These are phyloP conservation scores for Erodium maritimum DNA, from an alignment of 345 rosid species.

Conservation along the genomic window DNA sequence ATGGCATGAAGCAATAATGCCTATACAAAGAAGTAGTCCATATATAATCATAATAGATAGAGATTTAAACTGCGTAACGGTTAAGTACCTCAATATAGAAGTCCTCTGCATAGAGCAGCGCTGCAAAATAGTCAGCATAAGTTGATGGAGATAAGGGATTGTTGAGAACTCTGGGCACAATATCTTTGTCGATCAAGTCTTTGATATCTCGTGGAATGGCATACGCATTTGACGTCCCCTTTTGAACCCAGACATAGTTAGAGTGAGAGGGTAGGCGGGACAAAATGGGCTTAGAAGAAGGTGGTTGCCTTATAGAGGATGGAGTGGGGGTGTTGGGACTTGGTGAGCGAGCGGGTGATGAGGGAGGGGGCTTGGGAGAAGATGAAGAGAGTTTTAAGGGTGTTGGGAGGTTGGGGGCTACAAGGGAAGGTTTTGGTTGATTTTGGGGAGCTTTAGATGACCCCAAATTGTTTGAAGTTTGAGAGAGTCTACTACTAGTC, in stretches of 20 bases:
- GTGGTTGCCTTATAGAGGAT: not conserved
- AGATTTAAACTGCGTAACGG: too few species aligned
- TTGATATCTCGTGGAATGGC: constrained; percentile 16
- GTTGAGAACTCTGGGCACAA: constrained; percentile 16
- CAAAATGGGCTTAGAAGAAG: constrained; percentile 12
- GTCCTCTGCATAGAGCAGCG: constrained; percentile 33
- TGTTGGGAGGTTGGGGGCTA: constrained; percentile 3
- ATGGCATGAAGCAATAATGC: too few species aligned
- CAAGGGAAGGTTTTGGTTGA: constrained; percentile 1
- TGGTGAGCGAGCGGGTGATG: not conserved
- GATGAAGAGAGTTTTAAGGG: not conserved
- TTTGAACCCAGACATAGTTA: constrained; percentile 1
- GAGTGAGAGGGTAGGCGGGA: constrained; percentile 1
- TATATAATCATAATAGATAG: too few species aligned
- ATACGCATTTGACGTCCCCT: constrained; percentile 12
- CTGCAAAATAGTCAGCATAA: constrained; percentile 20
- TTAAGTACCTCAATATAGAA: constrained; percentile 21
- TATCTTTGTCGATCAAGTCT: constrained; percentile 13
- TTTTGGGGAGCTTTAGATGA: not conserved
- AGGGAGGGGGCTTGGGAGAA: not conserved
- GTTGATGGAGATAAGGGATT: constrained; percentile 12
- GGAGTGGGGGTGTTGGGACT: not conserved
- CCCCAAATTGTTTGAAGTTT: not conserved
- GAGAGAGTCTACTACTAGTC: not conserved
- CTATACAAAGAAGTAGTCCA: too few species aligned